Conservation (phyloP, 306 rosid genomes). For the Ceratonia siliqua region DNA sequence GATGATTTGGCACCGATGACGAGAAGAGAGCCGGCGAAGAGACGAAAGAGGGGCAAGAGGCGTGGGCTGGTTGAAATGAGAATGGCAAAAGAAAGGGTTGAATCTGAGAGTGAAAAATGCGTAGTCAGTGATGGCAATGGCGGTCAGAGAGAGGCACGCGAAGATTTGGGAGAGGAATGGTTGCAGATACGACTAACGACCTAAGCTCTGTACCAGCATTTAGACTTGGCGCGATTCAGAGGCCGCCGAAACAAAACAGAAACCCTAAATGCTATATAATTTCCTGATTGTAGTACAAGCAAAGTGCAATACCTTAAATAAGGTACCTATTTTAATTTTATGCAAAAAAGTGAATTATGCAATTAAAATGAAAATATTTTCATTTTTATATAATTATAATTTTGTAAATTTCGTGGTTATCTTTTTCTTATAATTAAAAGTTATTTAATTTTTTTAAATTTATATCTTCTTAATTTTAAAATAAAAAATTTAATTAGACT, state of each 20-base stretch:
- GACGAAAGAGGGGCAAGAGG: neutral
- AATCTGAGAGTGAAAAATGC: neutral
- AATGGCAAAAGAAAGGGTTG: neutral
- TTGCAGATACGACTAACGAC: neutral
- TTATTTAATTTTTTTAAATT: too few species aligned
- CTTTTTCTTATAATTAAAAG: too few species aligned
- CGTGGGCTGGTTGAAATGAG: neutral
- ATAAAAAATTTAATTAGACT: too few species aligned
- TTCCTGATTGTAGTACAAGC: too few species aligned
- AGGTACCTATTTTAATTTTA: too few species aligned
- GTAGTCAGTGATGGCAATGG: neutral
- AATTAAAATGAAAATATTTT: too few species aligned
- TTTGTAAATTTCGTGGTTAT: too few species aligned
- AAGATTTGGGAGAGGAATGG: neutral
- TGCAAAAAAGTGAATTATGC: too few species aligned
- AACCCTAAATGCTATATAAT: neutral
- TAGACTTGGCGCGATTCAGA: constrained; percentile 11
- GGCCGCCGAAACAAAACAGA: too few species aligned
- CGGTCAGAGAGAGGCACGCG: constrained; percentile 3
- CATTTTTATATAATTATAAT: too few species aligned
- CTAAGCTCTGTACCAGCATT: neutral
- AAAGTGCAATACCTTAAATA: too few species aligned
- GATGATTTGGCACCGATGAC: neutral
- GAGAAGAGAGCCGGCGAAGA: neutral
- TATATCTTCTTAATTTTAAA: too few species aligned